Base-by-base conservation (phyloP, 208 protist species). In the Leishmania braziliensis region DNA sequence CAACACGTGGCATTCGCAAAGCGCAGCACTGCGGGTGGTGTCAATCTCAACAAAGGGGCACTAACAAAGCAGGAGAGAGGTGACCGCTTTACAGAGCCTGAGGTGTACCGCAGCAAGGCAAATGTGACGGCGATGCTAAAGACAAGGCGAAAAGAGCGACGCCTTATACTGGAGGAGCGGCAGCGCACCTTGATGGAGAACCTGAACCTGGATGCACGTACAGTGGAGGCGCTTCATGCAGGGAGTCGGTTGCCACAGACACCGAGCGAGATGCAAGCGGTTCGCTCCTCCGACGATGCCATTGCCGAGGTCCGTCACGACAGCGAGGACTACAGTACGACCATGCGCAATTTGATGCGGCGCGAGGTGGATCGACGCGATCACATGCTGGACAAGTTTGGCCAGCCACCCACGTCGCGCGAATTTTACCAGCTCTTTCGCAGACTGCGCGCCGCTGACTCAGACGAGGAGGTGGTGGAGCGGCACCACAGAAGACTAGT, bases 361-460 rank as follows among this genome's bases (percentile, higher is more conserved):
- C 86, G 88, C n/a, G 92, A 95, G 73, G 90, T 89, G 8, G 91
- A 94, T 39, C 84, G 92, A 3, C 89, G 94, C 48, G 81, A 92
- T 69, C 90, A 95, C 78, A 87, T 95, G 80, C 79, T 91, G 65
- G 91, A 94, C 77, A 96, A 94, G 60, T 96, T 94, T 78, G 92
- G 85, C 20, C 86, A 94, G 65, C 82, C 92, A 18, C 92, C 91
- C 29, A 96, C 92, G 23, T 84, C 93, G 3, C 91, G 82, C 29
- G 90, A 97, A 77, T 97, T 93, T 76, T 81, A 95, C 48, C 73
- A 80, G 36, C 84, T 97, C 20, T 90, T 97, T 51, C 88, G 79
- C 39, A 77, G 81, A 14, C 79, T 95, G 83, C 90, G 89, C 9
- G 81, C 81, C 26, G 77, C 63, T 39, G 92, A 95, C 78, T 85